These are phyloP conservation scores for Puccinia horiana DNA, from an alignment of 1,284 basidiomycete species.

Conservation along the genomic window DNA sequence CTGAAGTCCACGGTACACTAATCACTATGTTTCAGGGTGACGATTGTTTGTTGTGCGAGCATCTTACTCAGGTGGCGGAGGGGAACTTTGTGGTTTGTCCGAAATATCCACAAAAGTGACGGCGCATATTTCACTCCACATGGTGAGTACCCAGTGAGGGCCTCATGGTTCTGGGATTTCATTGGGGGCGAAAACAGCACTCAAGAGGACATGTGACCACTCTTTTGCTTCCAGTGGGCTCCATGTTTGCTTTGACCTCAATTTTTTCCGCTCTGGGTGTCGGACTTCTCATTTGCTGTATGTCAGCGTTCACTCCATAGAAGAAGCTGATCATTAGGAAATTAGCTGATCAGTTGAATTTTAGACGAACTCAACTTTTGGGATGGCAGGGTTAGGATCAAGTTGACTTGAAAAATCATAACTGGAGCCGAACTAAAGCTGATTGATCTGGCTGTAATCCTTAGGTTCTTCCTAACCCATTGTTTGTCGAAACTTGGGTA, in stretches of 20 bases:
- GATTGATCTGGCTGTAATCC: not conserved
- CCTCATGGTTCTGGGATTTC: not conserved
- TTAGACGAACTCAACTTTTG: conserved; percentile 38
- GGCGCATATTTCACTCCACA: conserved; percentile 43
- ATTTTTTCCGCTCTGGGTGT: conserved; percentile 28
- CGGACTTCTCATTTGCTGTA: conserved; percentile 30
- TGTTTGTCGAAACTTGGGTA: conserved; percentile 19
- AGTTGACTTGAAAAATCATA: not conserved
- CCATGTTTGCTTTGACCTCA: conserved; percentile 40
- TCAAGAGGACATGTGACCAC: not conserved
- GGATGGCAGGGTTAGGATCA: conserved; percentile 29
- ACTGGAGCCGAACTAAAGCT: not conserved
- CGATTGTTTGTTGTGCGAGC: conserved; percentile 1
- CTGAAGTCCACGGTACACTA: not conserved
- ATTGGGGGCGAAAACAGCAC: not conserved
- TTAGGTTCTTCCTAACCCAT: conserved; percentile 38
- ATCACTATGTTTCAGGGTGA: too few relatives aligned
- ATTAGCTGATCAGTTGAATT: not conserved
- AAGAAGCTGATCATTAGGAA: not conserved
- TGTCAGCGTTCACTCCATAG: not conserved
- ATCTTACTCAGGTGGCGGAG: conserved; percentile 4
- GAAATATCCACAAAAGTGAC: conserved; percentile 13
- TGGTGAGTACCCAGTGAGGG: conserved; percentile 1
- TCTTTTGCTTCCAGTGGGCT: conserved; percentile 7
- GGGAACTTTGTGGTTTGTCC: conserved; percentile 31